These are phyloP conservation scores for Aspergillus melleus DNA, from an alignment of 2,329 filamentous ascomycete genomes.

Conservation along the genomic window DNA sequence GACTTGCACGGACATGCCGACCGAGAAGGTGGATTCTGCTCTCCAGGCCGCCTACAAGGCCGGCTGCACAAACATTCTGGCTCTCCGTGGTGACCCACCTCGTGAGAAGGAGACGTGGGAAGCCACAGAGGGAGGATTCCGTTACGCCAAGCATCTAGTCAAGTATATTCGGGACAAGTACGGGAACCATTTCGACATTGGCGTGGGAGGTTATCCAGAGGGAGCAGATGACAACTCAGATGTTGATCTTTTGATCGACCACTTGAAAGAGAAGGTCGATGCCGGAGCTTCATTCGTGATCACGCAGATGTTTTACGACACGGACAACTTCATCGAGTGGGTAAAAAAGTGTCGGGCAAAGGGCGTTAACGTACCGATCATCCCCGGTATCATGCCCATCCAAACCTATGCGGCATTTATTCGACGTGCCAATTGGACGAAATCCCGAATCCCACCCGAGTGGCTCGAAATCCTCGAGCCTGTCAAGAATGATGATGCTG, in stretches of 20 bases:
- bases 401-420: conserved; percentile 93
- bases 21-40: conserved; percentile 85
- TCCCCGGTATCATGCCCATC: conserved; percentile 90
- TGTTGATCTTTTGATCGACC: conserved; percentile 79
- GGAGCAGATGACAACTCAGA: conserved; percentile 91
- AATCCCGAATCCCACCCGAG: conserved; percentile 74
- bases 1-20: conserved; percentile 97
- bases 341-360: conserved; percentile 79
- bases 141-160: conserved; percentile 88
- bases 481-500: conserved; percentile 93
- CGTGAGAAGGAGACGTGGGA: conserved; percentile 93
- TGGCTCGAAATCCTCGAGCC: conserved; percentile 85
- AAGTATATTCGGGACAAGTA: conserved; percentile 77
- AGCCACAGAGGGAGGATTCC: conserved; percentile 80
- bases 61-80: conserved; percentile 96
- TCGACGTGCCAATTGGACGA: conserved; percentile 86
- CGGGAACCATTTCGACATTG: conserved; percentile 92
- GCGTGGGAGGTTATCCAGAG: conserved; percentile 94
- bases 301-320: conserved; percentile 99
- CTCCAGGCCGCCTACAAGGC: conserved; percentile 86
- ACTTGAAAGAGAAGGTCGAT: conserved; percentile 96
- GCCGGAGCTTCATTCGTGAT: conserved; percentile 91
- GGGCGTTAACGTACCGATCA: conserved; percentile 80
- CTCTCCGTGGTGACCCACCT: conserved; percentile 88
- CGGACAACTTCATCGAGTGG: conserved; percentile 91